A percentile compares a stretch with the other conserved stretches of the same genome.
These are phyloP conservation scores for Diospyros kaki DNA, from an alignment of 148 eudicot species.

Conservation along the genomic window DNA sequence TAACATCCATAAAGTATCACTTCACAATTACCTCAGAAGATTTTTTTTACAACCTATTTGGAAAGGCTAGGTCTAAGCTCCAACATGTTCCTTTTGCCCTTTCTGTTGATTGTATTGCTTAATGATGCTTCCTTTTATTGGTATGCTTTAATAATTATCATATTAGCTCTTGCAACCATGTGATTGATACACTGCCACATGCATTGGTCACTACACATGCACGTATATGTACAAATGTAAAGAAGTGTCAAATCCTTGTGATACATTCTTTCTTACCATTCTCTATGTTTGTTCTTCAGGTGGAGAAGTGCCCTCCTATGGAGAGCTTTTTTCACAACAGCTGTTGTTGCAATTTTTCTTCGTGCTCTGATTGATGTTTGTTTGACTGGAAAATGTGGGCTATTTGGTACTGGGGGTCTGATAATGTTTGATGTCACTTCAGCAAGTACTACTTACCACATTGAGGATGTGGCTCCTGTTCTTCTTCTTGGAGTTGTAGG, in stretches of 20 bases:
- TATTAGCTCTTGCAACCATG: neutral
- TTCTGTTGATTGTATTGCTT: neutral
- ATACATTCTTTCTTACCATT: neutral
- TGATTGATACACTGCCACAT: neutral
- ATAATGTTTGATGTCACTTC: conserved; percentile 90
- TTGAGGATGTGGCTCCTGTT: conserved; percentile 71
- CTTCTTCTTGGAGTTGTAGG: conserved; percentile 77
- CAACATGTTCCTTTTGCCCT: neutral
- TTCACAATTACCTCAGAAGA: too few relatives aligned
- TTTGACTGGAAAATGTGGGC: conserved; percentile 80
- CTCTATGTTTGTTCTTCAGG: conserved; percentile 38
- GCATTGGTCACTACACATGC: neutral
- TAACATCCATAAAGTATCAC: too few relatives aligned
- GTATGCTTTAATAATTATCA: neutral
- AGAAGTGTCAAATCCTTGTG: neutral
- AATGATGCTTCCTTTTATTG: neutral
- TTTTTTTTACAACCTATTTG: too few relatives aligned
- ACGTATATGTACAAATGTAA: neutral
- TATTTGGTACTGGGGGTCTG: conserved; percentile 92
- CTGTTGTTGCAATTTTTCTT: conserved; percentile 81
- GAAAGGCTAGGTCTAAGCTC: neutral
- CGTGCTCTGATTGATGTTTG: conserved; percentile 83
- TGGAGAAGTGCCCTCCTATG: conserved; percentile 97
- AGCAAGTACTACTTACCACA: conserved; percentile 51
- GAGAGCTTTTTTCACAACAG: conserved; percentile 92